These are phyloP conservation scores for Vairimorpha apis DNA, from an alignment of 371 early-diverging fungal species.

Conservation along the genomic window DNA sequence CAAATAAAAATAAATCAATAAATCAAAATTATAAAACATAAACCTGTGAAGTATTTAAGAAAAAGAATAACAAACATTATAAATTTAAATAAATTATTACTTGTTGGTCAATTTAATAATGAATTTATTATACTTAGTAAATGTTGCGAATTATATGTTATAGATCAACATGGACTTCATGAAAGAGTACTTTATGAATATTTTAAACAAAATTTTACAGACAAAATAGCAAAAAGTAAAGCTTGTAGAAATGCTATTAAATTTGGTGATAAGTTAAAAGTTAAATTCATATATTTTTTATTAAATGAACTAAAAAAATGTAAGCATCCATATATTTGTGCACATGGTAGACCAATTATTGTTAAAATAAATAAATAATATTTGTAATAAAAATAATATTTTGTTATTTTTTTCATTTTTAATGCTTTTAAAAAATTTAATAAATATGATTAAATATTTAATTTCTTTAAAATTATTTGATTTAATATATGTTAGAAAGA, in stretches of 20 bases:
- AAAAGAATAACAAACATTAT: neutral
- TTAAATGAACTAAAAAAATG: neutral
- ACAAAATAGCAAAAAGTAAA: neutral
- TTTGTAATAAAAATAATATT: too few relatives aligned
- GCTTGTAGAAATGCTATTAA: constrained; percentile 7
- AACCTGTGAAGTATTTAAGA: constrained; percentile 4
- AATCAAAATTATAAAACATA: too few relatives aligned
- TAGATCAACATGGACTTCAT: constrained; percentile 11
- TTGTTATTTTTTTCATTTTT: too few relatives aligned
- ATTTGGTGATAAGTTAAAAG: neutral
- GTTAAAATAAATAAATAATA: too few relatives aligned
- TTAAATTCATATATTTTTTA: neutral
- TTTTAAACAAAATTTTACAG: neutral
- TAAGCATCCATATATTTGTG: constrained; percentile 3
- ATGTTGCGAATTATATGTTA: neutral
- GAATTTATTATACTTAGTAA: neutral
- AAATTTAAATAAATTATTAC: neutral
- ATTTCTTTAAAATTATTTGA: too few relatives aligned
- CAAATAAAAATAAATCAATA: too few relatives aligned
- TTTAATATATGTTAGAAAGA: too few relatives aligned
- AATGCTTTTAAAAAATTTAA: too few relatives aligned
- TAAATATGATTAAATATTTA: too few relatives aligned
- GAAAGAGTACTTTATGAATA: neutral
- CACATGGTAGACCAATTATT: constrained; percentile 7
- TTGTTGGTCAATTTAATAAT: neutral